A percentile compares a stretch with the other conserved stretches of the same genome.
Conservation (phyloP, 169 alveolate genomes). For the Besnoitia besnoiti region DNA sequence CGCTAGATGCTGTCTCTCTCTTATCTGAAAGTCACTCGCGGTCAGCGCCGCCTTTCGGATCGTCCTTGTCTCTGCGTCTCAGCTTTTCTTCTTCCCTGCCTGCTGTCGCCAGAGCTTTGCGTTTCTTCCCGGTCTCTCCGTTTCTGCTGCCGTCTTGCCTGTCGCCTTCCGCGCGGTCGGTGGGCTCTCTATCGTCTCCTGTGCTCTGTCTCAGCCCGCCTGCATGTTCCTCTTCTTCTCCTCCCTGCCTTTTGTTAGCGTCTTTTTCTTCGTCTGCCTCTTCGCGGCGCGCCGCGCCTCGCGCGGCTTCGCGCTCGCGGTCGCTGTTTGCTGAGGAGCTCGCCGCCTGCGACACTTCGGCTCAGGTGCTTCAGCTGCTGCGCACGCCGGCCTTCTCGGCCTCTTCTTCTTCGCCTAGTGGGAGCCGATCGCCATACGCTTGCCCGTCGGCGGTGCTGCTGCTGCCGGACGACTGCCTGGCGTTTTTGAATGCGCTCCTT, state of each 20-base stretch:
- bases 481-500: slow-evolving; percentile 4
- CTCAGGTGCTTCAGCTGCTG: slow-evolving; percentile 1
- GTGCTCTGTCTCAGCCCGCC: too few relatives aligned
- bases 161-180: too few relatives aligned
- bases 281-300: neutral
- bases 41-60: too few relatives aligned
- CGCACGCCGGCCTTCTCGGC: neutral
- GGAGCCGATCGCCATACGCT: neutral
- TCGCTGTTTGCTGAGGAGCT: slow-evolving; percentile 6
- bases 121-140: neutral
- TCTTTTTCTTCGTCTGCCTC: neutral
- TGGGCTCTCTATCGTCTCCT: neutral
- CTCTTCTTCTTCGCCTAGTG: neutral
- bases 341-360: slow-evolving; percentile 2
- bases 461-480: slow-evolving; percentile 36
- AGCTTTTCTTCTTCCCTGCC: too few relatives aligned
- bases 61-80: too few relatives aligned
- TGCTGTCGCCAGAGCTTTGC: too few relatives aligned
- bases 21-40: too few relatives aligned
- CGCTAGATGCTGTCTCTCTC: too few relatives aligned
- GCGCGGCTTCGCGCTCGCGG: neutral
- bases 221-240: neutral
- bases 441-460: neutral
- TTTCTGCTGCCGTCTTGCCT: neutral
- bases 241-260: neutral